phyloP scores from a whole-genome alignment of 179 eudicot genomes.

The Silene noctiflora region DNA sequence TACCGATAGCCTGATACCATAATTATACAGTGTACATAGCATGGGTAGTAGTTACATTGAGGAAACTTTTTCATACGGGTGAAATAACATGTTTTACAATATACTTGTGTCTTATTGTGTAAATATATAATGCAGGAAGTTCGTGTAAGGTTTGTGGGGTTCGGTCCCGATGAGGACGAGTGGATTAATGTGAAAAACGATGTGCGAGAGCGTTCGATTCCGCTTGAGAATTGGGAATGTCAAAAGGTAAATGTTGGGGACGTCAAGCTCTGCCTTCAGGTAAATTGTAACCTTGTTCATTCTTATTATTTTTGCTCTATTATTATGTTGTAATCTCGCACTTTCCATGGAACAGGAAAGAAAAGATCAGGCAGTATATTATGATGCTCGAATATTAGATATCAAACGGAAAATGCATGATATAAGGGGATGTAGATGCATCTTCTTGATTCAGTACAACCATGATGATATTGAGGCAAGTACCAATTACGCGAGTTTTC shows the following conservation, averaged over 20 bases:
- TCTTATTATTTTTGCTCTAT: background rate
- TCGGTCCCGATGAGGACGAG: conserved; percentile 69
- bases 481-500: background rate
- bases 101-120: background rate
- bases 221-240: conserved; percentile 88
- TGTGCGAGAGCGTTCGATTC: conserved; percentile 87
- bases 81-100: no score
- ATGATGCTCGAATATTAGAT: conserved; percentile 57
- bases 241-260: conserved; percentile 62
- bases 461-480: conserved; percentile 59
- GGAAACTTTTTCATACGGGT: no score
- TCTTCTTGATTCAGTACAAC: conserved; percentile 62
- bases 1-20: no score
- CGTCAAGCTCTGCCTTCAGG: conserved; percentile 77
- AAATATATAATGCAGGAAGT: conserved; percentile 53
- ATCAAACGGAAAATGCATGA: conserved; percentile 61
- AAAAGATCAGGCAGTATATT: conserved; percentile 64
- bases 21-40: no score
- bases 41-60: no score
- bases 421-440: conserved; percentile 57
- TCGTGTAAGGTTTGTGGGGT: conserved; percentile 81
- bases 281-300: conserved; percentile 19
- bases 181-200: conserved; percentile 75
- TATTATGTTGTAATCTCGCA: background rate
- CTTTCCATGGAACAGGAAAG: conserved; percentile 43